Evolutionary conservation across 768 basidiomycete genomes (phyloP).

Genomic region (Cubamyces sp.): DNA sequence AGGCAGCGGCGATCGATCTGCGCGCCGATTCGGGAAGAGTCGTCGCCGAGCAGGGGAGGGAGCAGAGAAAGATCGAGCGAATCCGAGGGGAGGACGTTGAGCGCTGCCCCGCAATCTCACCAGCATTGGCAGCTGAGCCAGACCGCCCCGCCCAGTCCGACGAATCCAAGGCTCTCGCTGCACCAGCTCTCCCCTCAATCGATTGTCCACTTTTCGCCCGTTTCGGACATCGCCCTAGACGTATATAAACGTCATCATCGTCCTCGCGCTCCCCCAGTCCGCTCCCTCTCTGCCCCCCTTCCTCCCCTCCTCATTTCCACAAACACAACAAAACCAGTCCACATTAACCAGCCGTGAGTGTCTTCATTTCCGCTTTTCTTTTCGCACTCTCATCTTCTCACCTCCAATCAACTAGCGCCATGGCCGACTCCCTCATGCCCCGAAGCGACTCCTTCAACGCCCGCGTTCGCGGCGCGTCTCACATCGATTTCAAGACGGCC

Average conservation of each 20-base stretch:
- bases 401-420: constrained; percentile 40
- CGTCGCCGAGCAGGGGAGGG: constrained; percentile 31
- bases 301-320: constrained; percentile 58
- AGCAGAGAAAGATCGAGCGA: constrained; percentile 18
- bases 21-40: constrained; percentile 57
- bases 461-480: constrained; percentile 75
- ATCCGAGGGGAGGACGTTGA: too few species aligned
- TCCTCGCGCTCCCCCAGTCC: constrained; percentile 47
- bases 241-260: constrained; percentile 68
- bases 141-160: constrained; percentile 34
- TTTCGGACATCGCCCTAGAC: constrained; percentile 35
- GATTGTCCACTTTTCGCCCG: constrained; percentile 20
- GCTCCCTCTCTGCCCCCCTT: constrained; percentile 56
- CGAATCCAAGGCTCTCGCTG: background rate
- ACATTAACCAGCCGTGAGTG: constrained; percentile 47
- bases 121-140: constrained; percentile 22
- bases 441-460: constrained; percentile 69
- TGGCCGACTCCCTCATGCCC: constrained; percentile 51
- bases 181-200: constrained; percentile 3
- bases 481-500: constrained; percentile 98
- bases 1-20: constrained; percentile 35
- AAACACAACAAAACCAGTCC: constrained; percentile 61
- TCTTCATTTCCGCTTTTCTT: constrained; percentile 25
- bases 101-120: too few species aligned
- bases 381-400: constrained; percentile 23